Evolutionary conservation across 2,329 filamentous ascomycete genomes (phyloP), one percentile per base, ranked within the genome.

Genomic region (Sphaerulina musiva): DNA sequence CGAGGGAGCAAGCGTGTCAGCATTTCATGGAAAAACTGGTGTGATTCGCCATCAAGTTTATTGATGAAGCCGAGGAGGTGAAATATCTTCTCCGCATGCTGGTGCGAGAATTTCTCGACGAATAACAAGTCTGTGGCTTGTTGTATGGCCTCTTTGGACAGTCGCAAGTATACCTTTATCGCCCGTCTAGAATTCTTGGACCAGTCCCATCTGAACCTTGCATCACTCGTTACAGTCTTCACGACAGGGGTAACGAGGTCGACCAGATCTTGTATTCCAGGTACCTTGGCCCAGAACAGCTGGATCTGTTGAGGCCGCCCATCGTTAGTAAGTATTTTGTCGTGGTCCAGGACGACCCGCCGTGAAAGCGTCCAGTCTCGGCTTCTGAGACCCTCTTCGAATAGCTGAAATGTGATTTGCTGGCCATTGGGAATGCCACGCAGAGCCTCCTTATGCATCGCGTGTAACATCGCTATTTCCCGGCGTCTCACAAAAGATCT

Each of bases 361-460:
- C 26, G 36, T n/a, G 46, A 12, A 14, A 39, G 32, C 12, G 12
- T 40, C 34, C 44, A 42, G 20, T 46, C 39, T 12, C 12, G 8
- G 14, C 7, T 12, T 10, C 29, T 32, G 14, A 48, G 26, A 32
- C 20, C 51, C n/a, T 41, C 29, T n/a, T n/a, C 38, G 36, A 56
- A 56, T n/a, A 56, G 38, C 10, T 46, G 43, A 4, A 49, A 43
- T 20, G 50, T 45, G 6, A 56, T 17, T 31, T 53, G 40, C 14
- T 48, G 47, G n/a, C 44, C 54, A 39, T 56, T 65, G 7, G 52
- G 34, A 8, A 66, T 57, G 50, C 57, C 61, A 12, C 42, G 38
- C n/a, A 68, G 45, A 11, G 65, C 66, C 43, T 68, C 65, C n/a
- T 36, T 43, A 40, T 68, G 65, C 32, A 64, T 45, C 8, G 50